Conservation (phyloP, 495 filamentous ascomycete genomes). For the Pseudomonodictys pantanalensis region DNA sequence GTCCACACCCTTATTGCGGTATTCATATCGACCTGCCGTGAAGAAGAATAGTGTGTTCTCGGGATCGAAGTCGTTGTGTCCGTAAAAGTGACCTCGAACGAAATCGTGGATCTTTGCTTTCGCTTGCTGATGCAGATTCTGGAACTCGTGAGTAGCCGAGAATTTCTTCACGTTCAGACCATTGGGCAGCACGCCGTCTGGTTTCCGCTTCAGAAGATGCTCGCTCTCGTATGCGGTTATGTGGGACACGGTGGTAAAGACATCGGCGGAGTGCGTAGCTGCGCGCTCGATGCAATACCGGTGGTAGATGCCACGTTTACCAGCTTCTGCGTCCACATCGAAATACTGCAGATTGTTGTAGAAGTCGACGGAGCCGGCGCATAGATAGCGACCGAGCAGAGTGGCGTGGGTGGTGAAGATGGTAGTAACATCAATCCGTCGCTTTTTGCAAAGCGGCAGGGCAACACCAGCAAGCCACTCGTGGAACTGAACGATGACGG, state of each 20-base stretch:
- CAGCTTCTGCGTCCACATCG: conserved; percentile 93
- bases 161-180: conserved; percentile 99
- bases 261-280: conserved; percentile 84
- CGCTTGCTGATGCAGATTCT: conserved; percentile 92
- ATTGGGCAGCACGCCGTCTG: conserved; percentile 93
- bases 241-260: conserved; percentile 97
- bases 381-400: conserved; percentile 89
- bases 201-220: conserved; percentile 95
- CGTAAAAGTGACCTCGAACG: conserved; percentile 96
- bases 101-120: conserved; percentile 99
- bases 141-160: conserved; percentile 97
- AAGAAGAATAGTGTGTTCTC: conserved; percentile 99
- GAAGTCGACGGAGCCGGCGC: conserved; percentile 95
- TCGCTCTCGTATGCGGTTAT: conserved; percentile 98
- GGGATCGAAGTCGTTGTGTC: conserved; percentile 93
- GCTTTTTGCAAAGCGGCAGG: conserved; percentile 84
- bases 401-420: conserved; percentile 99
- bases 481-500: conserved; percentile 96
- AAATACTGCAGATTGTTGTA: conserved; percentile 99
- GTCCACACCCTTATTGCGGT: conserved; percentile 96
- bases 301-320: conserved; percentile 98
- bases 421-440: conserved; percentile 93
- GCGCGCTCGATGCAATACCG: conserved; percentile 96
- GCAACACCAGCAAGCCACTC: conserved; percentile 99
- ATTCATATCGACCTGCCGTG: conserved; percentile 94